A percentile compares a stretch with the other conserved stretches of the same genome.
Evolutionary conservation across 179 eudicot genomes (phyloP).

Genomic region (Corrigiola litoralis): DNA sequence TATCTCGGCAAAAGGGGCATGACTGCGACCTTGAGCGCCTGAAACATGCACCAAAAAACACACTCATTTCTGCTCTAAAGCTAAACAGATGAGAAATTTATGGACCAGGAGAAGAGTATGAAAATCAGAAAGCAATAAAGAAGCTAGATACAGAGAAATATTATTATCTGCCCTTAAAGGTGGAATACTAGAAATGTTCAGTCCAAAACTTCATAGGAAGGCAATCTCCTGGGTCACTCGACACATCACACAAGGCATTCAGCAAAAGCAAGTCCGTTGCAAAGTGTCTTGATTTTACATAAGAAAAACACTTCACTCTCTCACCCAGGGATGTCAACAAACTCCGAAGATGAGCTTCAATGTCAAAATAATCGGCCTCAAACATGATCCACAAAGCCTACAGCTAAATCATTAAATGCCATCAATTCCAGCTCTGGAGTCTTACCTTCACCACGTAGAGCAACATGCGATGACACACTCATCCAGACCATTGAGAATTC

Average conservation of each 20-base stretch:
- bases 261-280: too few species aligned
- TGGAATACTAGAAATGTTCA: too few species aligned
- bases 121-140: neutral
- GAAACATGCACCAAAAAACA: slow-evolving; percentile 25
- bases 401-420: neutral
- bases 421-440: neutral
- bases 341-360: neutral
- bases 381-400: neutral
- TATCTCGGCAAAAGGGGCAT: slow-evolving; percentile 95
- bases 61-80: neutral
- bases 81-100: neutral
- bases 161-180: too few species aligned
- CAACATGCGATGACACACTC: neutral
- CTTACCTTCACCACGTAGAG: neutral
- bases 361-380: too few species aligned
- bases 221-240: too few species aligned
- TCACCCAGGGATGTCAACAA: neutral
- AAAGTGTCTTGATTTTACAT: too few species aligned
- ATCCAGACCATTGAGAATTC: neutral
- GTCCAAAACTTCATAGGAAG: too few species aligned
- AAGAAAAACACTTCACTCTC: too few species aligned
- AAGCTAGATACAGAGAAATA: neutral
- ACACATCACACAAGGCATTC: too few species aligned
- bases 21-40: slow-evolving; percentile 92
- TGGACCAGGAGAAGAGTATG: neutral